A percentile compares a stretch with the other conserved stretches of the same genome.
phyloP scores from a whole-genome alignment of 179 eudicot genomes.

The Corrigiola litoralis region DNA sequence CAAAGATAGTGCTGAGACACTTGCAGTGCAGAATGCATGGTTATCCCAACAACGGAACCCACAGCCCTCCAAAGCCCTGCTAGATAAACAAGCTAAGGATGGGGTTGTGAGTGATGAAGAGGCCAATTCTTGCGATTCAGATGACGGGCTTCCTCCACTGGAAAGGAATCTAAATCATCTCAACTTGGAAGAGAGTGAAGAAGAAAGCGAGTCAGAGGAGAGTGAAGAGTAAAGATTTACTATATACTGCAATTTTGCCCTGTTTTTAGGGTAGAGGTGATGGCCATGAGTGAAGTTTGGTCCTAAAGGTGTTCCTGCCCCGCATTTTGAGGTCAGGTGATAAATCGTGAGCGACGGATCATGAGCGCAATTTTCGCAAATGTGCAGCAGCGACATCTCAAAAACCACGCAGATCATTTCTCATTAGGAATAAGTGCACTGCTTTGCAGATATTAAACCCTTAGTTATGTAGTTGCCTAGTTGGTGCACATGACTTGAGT shows the following conservation, averaged over 20 bases:
- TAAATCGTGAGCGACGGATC: too few relatives aligned
- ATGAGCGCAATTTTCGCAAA: too few relatives aligned
- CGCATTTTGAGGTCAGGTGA: neutral
- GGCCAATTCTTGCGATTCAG: constrained; percentile 51
- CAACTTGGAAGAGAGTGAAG: constrained; percentile 47
- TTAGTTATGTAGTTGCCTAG: too few relatives aligned
- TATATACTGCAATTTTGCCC: neutral
- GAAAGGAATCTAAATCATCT: constrained; percentile 81
- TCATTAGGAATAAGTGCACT: too few relatives aligned
- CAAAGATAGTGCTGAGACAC: constrained; percentile 69
- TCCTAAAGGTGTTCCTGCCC: too few relatives aligned
- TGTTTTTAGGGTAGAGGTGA: too few relatives aligned
- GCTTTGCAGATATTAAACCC: too few relatives aligned
- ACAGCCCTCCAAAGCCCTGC: constrained; percentile 19
- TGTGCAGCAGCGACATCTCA: too few relatives aligned
- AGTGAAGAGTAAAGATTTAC: constrained; percentile 15
- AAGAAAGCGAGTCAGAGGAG: constrained; percentile 44
- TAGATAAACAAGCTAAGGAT: constrained; percentile 26
- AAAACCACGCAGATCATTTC: too few relatives aligned
- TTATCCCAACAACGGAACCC: constrained; percentile 58
- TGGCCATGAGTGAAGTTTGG: too few relatives aligned
- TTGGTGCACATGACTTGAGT: too few relatives aligned
- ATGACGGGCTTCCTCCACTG: constrained; percentile 88
- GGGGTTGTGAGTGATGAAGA: constrained; percentile 30
- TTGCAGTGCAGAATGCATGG: constrained; percentile 81